These are phyloP conservation scores for Solanum microdontum DNA, from an alignment of 257 asterid species.

Conservation along the genomic window DNA sequence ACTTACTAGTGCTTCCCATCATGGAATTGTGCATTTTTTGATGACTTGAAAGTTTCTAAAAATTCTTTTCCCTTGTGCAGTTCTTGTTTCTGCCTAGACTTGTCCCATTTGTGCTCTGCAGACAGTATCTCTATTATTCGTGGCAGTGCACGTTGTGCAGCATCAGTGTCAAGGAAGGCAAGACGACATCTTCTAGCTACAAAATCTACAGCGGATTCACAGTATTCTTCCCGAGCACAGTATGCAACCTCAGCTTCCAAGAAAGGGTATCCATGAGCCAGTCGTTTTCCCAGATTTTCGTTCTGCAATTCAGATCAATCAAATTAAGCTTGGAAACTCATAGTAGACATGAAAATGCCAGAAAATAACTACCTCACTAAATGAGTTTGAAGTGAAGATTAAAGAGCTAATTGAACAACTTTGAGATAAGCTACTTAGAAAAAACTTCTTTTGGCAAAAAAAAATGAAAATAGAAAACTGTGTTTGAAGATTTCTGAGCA, in stretches of 20 bases:
- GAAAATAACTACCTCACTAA: not conserved
- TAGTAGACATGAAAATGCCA: not conserved
- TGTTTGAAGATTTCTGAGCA: not conserved
- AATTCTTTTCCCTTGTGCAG: slow-evolving; percentile 47
- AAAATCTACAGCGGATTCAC: slow-evolving; percentile 92
- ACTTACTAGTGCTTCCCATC: slow-evolving; percentile 71
- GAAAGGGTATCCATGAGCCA: slow-evolving; percentile 96
- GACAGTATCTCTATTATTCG: slow-evolving; percentile 69
- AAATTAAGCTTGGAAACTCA: not conserved
- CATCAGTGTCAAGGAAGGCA: slow-evolving; percentile 95
- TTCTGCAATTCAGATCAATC: slow-evolving; percentile 27
- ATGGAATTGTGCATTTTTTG: slow-evolving; percentile 78
- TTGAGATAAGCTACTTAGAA: not conserved
- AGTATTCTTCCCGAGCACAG: slow-evolving; percentile 89
- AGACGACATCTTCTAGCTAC: slow-evolving; percentile 93
- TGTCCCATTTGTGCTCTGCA: slow-evolving; percentile 85
- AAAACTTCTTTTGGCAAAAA: not conserved
- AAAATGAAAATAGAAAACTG: not conserved
- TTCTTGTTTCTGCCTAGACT: slow-evolving; percentile 64
- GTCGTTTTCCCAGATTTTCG: slow-evolving; percentile 87
- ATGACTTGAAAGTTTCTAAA: slow-evolving; percentile 86
- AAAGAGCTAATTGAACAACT: not conserved
- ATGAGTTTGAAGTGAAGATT: not conserved
- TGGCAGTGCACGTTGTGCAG: slow-evolving; percentile 79
- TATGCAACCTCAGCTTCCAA: slow-evolving; percentile 97